phyloP scores from a whole-genome alignment of 352 stramenopile genomes.

The Aphanomyces astaci region DNA sequence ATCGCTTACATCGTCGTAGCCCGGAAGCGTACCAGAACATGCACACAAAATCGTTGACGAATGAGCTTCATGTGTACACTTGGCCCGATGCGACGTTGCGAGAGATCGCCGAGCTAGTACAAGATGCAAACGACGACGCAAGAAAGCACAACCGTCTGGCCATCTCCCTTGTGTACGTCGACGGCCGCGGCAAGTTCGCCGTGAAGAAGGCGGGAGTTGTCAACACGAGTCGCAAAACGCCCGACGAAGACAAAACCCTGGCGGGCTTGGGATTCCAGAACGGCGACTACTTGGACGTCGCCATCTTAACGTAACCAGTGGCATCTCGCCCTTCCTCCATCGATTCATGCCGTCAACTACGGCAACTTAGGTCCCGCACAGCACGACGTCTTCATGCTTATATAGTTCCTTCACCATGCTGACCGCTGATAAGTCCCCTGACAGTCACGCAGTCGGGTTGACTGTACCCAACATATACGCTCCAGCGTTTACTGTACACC shows the following conservation, averaged over 20 bases:
- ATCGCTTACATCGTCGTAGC: constrained; percentile 25
- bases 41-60: constrained; percentile 40
- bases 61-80: constrained; percentile 68
- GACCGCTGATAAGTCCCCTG: no score
- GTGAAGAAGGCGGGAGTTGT: constrained; percentile 58
- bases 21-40: constrained; percentile 49
- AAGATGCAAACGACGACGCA: constrained; percentile 50
- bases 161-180: constrained; percentile 51
- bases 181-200: constrained; percentile 40
- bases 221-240: constrained; percentile 36
- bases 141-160: constrained; percentile 49
- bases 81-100: constrained; percentile 65
- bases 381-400: no score
- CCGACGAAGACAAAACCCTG: constrained; percentile 61
- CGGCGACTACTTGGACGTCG: constrained; percentile 57
- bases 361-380: no score
- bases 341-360: no score
- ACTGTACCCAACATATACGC: no score
- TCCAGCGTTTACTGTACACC: no score
- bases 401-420: no score
- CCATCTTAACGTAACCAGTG: constrained; percentile 35
- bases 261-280: constrained; percentile 50
- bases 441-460: no score
- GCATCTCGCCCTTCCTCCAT: background rate
- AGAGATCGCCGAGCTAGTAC: constrained; percentile 60